phyloP scores from a whole-genome alignment of 1,139 yeast species.

The Hyphopichia burtonii region DNA sequence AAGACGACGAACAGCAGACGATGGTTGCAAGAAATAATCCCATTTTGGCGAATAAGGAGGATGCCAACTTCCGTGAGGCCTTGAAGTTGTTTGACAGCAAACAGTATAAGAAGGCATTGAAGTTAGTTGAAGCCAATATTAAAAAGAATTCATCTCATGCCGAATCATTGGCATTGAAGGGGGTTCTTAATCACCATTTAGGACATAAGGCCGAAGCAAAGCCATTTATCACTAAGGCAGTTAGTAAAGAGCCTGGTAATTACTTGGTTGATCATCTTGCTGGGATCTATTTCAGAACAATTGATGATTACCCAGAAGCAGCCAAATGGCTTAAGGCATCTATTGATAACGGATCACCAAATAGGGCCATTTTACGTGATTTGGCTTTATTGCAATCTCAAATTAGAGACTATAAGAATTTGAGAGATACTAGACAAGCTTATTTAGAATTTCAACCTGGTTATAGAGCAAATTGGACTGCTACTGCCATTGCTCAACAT shows the following conservation, averaged over 20 bases:
- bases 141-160: conserved; percentile 77
- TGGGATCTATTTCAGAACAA: conserved; percentile 77
- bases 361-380: conserved; percentile 79
- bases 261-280: conserved; percentile 82
- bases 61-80: conserved; percentile 74
- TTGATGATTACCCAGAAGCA: conserved; percentile 72
- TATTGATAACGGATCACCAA: conserved; percentile 73
- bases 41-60: conserved; percentile 53
- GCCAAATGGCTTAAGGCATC: conserved; percentile 80
- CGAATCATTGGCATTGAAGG: conserved; percentile 84
- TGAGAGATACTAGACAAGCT: conserved; percentile 62
- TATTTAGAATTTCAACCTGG: conserved; percentile 80
- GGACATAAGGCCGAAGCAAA: conserved; percentile 68
- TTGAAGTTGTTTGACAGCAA: conserved; percentile 78
- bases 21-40: conserved; percentile 33
- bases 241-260: conserved; percentile 53
- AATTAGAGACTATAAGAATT: conserved; percentile 65
- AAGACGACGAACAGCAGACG: not conserved
- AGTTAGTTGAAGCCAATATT: conserved; percentile 70
- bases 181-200: conserved; percentile 54
- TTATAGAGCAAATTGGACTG: conserved; percentile 89
- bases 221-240: conserved; percentile 58
- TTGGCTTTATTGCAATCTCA: conserved; percentile 79
- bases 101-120: conserved; percentile 84
- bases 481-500: conserved; percentile 83